Percentiles rank a stretch among this genome's conserved stretches.
Evolutionary conservation across 306 rosid genomes (phyloP).

Genomic region (Medicago ruthenica): DNA sequence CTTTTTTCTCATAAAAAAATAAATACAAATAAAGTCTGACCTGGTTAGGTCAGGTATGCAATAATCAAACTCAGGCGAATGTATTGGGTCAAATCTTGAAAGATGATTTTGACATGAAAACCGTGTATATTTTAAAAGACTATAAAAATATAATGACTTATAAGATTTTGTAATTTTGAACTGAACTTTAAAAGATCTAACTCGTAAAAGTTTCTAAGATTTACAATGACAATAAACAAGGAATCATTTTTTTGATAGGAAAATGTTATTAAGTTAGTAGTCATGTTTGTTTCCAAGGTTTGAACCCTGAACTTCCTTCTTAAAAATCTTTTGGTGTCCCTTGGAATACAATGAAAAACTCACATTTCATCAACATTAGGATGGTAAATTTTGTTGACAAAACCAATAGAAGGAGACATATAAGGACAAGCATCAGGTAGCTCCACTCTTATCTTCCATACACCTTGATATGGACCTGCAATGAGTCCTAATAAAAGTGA

Average conservation of each 20-base stretch:
- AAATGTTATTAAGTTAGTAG: neutral
- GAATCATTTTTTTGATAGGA: neutral
- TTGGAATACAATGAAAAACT: slow-evolving; percentile 46
- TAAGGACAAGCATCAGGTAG: slow-evolving; percentile 90
- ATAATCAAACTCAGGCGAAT: no score
- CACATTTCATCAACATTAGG: slow-evolving; percentile 81
- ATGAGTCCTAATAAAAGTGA: slow-evolving; percentile 34
- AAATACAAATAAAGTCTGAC: no score
- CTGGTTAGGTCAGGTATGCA: neutral
- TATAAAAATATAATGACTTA: no score
- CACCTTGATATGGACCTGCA: slow-evolving; percentile 81
- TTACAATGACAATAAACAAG: neutral
- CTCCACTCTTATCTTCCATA: slow-evolving; percentile 86
- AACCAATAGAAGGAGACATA: slow-evolving; percentile 85
- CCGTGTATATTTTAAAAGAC: neutral
- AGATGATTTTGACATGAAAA: neutral
- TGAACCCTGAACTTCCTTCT: neutral
- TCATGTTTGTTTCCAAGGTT: neutral
- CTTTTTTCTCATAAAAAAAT: no score
- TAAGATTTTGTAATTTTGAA: no score
- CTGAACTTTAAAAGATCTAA: no score
- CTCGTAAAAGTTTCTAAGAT: no score
- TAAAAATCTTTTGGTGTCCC: neutral
- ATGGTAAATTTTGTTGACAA: slow-evolving; percentile 50
- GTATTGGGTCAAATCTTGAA: neutral